Evolutionary conservation across 2,329 filamentous ascomycete species (phyloP), one percentile per base, ranked within the genome.

Genomic region (Exophiala spinifera): DNA sequence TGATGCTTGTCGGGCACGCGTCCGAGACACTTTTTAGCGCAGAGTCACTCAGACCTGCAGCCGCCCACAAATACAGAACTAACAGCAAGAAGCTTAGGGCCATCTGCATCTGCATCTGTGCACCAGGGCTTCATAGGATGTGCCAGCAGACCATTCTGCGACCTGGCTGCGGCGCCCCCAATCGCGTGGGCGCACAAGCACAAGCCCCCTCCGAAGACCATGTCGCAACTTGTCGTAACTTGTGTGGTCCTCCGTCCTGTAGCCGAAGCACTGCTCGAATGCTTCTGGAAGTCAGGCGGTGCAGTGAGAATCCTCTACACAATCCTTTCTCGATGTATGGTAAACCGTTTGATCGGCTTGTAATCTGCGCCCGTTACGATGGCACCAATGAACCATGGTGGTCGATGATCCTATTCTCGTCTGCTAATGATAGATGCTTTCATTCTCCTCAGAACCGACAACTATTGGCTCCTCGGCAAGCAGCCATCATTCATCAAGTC

Each of bases 1-100:
- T 49, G 52, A 49, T 50, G 53, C 56, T 40, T 44, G 46, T 34
- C 53, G 28, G 53, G 57, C 46, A 53, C 57, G 53, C 57, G 57
- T 56, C 57, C 50, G 57, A 59, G 57, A 59, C 53, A 59, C 28
- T n/a, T 25, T 31, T 3, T 6, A 10, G 7, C 4, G 28, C 11
- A 5, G 49, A 45, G 48, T 47, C 46, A 53, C 53, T 53, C 53
- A 56, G 53, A 47, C 28, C 43, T 50, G 57, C 53, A 49, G 47
- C 40, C 46, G 43, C 45, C 46, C 36, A 21, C 39, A 20, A 19
- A 4, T 19, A 34, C 36, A 39, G 4, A n/a, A 19, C 36, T 39
- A 14, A 14, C 36, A 15, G n/a, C 17, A 19, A 25, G 42, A 14
- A 44, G 42, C 42, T 44, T 25, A 13, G 42, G 21, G 42, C 42